Percentiles rank a stretch among this genome's conserved stretches.
Evolutionary conservation across 345 rosid genomes (phyloP).

Genomic region (Corymbia maculata): DNA sequence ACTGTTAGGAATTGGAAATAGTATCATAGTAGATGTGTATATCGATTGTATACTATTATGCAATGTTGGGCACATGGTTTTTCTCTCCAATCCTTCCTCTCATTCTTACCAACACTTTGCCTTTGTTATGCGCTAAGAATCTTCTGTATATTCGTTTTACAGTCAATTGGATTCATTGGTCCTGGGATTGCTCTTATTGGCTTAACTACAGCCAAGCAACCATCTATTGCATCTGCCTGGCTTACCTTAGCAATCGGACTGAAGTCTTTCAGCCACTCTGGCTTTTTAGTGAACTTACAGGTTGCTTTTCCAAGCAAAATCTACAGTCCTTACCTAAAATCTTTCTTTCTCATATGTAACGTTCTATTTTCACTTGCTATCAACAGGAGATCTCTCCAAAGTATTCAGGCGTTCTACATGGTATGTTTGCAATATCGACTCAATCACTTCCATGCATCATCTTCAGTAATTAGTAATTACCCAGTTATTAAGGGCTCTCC

Average conservation of each 20-base stretch:
- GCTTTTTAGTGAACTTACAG: slow-evolving; percentile 96
- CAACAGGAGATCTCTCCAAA: slow-evolving; percentile 87
- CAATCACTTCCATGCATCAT: neutral
- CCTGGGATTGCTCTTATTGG: slow-evolving; percentile 79
- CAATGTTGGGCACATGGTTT: neutral
- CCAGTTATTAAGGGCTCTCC: neutral
- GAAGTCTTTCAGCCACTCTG: slow-evolving; percentile 91
- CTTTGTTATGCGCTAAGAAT: neutral
- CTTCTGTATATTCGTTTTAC: slow-evolving; percentile 9
- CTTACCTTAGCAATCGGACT: slow-evolving; percentile 84
- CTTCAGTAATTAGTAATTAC: neutral
- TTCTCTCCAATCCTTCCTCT: neutral
- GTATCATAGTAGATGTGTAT: neutral
- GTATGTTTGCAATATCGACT: slow-evolving; percentile 16
- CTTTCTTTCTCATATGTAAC: neutral
- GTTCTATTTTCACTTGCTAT: neutral
- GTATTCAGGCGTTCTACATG: slow-evolving; percentile 87
- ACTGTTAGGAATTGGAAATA: neutral
- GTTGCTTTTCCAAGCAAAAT: slow-evolving; percentile 19
- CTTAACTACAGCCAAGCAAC: slow-evolving; percentile 62
- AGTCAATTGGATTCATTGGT: slow-evolving; percentile 89
- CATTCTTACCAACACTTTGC: neutral
- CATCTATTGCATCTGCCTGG: slow-evolving; percentile 83
- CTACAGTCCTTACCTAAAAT: slow-evolving; percentile 3
- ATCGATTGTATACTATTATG: neutral